Evolutionary conservation across 768 basidiomycete species (phyloP).

Genomic region (Cyathus striatus): DNA sequence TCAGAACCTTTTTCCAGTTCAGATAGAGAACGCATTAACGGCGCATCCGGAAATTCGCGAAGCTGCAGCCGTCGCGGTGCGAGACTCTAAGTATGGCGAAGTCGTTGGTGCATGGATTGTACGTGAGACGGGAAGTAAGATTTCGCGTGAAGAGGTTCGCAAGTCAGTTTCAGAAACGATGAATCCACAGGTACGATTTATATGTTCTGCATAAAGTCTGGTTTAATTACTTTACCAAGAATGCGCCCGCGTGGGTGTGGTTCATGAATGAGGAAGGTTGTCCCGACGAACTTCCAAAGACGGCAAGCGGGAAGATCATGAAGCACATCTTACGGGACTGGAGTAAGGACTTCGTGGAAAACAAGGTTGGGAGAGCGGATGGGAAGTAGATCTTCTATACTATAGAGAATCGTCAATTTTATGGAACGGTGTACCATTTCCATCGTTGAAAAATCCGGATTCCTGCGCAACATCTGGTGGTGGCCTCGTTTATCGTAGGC

Average conservation of each 20-base stretch:
- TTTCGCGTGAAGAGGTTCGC: slow-evolving; percentile 51
- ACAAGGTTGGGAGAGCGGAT: slow-evolving; percentile 29
- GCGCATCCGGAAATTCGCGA: slow-evolving; percentile 55
- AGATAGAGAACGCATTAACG: slow-evolving; percentile 75
- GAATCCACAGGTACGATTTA: slow-evolving; percentile 68
- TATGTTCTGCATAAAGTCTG: slow-evolving; percentile 2
- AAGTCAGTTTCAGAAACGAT: slow-evolving; percentile 49
- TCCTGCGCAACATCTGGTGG: too few relatives aligned
- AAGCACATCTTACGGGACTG: slow-evolving; percentile 73
- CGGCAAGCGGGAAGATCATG: slow-evolving; percentile 84
- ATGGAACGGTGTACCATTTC: too few relatives aligned
- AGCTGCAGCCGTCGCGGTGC: slow-evolving; percentile 70
- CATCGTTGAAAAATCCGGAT: too few relatives aligned
- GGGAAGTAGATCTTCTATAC: too few relatives aligned
- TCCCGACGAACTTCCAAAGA: slow-evolving; percentile 66
- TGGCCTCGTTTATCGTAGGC: too few relatives aligned
- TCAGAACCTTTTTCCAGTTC: slow-evolving; percentile 78
- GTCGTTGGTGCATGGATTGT: slow-evolving; percentile 80
- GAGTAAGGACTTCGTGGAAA: slow-evolving; percentile 51
- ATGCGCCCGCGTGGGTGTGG: slow-evolving; percentile 81
- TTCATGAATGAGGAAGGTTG: slow-evolving; percentile 66
- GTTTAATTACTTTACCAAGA: slow-evolving; percentile 33
- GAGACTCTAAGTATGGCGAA: slow-evolving; percentile 65
- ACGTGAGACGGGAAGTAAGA: slow-evolving; percentile 31
- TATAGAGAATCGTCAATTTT: too few relatives aligned